Percentiles rank a stretch among this genome's conserved stretches.
Conservation (phyloP, 805 yeast genomes). For the Scheffersomyces ergatensis region DNA sequence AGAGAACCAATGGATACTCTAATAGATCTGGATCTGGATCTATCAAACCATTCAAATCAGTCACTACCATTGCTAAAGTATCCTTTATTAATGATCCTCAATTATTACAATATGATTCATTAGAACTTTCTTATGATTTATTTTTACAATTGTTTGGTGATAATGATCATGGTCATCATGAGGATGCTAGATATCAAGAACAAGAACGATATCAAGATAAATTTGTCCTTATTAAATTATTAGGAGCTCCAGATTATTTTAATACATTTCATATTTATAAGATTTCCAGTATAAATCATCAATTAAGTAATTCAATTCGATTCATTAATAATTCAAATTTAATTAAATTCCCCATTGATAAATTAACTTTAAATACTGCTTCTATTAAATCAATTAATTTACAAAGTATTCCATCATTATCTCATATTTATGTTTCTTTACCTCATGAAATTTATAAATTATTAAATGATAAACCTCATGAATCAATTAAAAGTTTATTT, state of each 20-base stretch:
- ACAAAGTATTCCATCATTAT: conserved; percentile 34
- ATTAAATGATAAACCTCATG: conserved; percentile 27
- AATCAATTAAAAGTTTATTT: conserved; percentile 32
- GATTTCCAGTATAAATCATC: conserved; percentile 27
- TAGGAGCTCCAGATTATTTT: conserved; percentile 40
- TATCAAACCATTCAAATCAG: conserved; percentile 6
- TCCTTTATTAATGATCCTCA: conserved; percentile 31
- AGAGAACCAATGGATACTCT: background rate
- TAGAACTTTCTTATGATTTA: conserved; percentile 33
- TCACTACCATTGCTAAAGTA: conserved; percentile 27
- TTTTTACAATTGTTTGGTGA: conserved; percentile 30
- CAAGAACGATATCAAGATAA: background rate
- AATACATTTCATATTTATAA: conserved; percentile 31
- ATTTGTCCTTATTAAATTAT: conserved; percentile 33
- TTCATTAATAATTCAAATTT: conserved; percentile 39
- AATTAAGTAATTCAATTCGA: conserved; percentile 28
- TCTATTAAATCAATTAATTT: conserved; percentile 32
- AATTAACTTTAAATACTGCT: conserved; percentile 41
- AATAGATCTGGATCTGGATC: background rate
- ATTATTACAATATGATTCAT: conserved; percentile 18
- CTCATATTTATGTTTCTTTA: conserved; percentile 45
- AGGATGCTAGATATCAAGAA: conserved; percentile 14
- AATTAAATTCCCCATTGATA: conserved; percentile 28
- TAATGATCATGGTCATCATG: background rate
- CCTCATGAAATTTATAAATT: conserved; percentile 42